Conservation (phyloP, 176 grass and related monocot species). For the Themeda triandra region DNA sequence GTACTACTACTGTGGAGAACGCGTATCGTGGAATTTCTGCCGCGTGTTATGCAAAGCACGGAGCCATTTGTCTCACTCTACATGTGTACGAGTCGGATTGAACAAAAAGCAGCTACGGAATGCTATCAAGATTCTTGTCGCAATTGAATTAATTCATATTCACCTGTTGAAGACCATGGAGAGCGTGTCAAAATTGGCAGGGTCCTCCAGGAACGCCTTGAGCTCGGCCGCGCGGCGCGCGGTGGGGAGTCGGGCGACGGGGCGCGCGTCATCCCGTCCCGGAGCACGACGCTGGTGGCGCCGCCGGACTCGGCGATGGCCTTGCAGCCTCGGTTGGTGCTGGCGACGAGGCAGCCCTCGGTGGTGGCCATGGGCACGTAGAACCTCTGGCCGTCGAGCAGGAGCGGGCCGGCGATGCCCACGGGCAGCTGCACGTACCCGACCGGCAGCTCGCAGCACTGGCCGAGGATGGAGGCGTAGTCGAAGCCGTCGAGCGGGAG, state of each 20-base stretch:
- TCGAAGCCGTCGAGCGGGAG: conserved; percentile 88
- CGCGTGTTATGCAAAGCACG: not conserved
- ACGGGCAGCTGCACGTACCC: conserved; percentile 93
- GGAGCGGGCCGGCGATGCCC: conserved; percentile 69
- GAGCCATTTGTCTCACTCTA: not conserved
- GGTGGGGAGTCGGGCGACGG: conserved; percentile 56
- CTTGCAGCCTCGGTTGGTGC: conserved; percentile 96
- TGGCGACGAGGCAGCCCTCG: conserved; percentile 91
- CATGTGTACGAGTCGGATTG: not conserved
- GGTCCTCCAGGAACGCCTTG: conserved; percentile 81
- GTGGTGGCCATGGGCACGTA: conserved; percentile 97
- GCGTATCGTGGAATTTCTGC: not conserved
- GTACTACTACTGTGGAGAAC: not conserved
- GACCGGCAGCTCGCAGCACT: conserved; percentile 86
- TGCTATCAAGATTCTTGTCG: not conserved
- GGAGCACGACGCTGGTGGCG: conserved; percentile 71
- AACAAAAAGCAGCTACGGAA: not conserved
- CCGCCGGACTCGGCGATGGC: conserved; percentile 80
- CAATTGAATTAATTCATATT: not conserved
- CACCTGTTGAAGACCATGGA: conserved; percentile 88
- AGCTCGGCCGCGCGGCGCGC: conserved; percentile 66
- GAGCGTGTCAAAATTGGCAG: conserved; percentile 70
- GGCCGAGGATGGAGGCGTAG: conserved; percentile 73
- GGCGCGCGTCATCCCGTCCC: conserved; percentile 76
- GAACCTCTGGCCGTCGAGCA: conserved; percentile 71